Percentiles rank a stretch among this genome's conserved stretches.
Conservation (phyloP, 306 rosid species). For the Casuarina glauca region DNA sequence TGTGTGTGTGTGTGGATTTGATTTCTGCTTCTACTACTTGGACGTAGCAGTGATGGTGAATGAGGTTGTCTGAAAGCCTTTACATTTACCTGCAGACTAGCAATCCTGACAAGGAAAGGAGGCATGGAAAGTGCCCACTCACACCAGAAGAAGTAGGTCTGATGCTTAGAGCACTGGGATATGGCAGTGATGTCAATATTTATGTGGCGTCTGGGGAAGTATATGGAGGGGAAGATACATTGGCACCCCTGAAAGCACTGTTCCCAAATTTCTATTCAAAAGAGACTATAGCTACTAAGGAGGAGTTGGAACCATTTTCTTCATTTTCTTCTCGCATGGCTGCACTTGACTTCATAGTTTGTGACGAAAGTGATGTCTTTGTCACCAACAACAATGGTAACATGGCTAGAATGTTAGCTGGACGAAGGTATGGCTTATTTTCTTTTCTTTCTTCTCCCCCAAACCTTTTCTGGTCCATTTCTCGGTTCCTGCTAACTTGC, state of each 20-base stretch:
- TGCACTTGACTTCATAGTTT: slow-evolving; percentile 91
- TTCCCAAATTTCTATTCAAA: slow-evolving; percentile 91
- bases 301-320: slow-evolving; percentile 78
- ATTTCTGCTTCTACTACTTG: background rate
- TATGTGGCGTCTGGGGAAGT: slow-evolving; percentile 98
- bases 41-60: background rate
- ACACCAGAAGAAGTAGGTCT: slow-evolving; percentile 99
- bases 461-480: background rate
- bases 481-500: slow-evolving; percentile 18
- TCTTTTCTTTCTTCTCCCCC: slow-evolving; percentile 9
- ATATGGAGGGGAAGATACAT: slow-evolving; percentile 89
- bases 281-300: slow-evolving; percentile 81
- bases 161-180: slow-evolving; percentile 96
- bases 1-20: background rate
- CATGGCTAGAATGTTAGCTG: slow-evolving; percentile 97
- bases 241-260: slow-evolving; percentile 82
- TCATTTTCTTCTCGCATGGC: slow-evolving; percentile 99
- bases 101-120: slow-evolving; percentile 93
- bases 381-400: slow-evolving; percentile 98
- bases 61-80: slow-evolving; percentile 20
- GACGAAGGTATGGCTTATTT: slow-evolving; percentile 65
- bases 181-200: slow-evolving; percentile 85
- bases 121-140: slow-evolving; percentile 97
- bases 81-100: slow-evolving; percentile 57
- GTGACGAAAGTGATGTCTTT: slow-evolving; percentile 96